phyloP scores from a whole-genome alignment of 2,329 filamentous ascomycete genomes.

The Madurella mycetomatis region DNA sequence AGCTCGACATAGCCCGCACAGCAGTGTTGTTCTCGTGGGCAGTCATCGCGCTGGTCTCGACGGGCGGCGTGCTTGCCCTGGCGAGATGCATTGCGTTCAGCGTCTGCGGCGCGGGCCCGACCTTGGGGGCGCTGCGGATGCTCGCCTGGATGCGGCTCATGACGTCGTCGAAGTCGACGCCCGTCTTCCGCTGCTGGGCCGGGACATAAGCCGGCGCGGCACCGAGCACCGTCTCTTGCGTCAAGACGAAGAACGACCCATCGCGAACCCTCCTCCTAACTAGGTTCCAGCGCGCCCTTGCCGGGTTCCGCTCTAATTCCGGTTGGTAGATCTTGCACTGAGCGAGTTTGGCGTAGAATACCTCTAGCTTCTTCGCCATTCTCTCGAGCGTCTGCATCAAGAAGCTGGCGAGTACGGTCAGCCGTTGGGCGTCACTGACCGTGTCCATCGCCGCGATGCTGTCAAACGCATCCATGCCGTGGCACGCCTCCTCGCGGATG shows the following conservation, averaged over 20 bases:
- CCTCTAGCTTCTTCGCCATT: constrained; percentile 47
- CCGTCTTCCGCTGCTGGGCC: constrained; percentile 30
- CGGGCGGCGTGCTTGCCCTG: constrained; percentile 30
- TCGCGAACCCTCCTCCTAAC: constrained; percentile 45
- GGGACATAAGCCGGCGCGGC: constrained; percentile 25
- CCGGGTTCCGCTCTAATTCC: constrained; percentile 49
- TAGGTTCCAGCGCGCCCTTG: constrained; percentile 48
- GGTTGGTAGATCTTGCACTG: constrained; percentile 48
- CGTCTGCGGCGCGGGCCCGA: constrained; percentile 19
- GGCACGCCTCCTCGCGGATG: constrained; percentile 48
- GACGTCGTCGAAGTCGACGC: constrained; percentile 40
- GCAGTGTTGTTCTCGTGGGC: constrained; percentile 40
- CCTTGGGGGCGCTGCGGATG: constrained; percentile 13
- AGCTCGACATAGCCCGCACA: constrained; percentile 41
- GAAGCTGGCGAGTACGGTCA: constrained; percentile 41
- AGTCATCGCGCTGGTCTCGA: constrained; percentile 37
- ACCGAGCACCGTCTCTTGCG: constrained; percentile 34
- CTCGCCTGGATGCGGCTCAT: constrained; percentile 23
- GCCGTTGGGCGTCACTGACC: constrained; percentile 34
- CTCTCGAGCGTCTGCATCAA: constrained; percentile 49
- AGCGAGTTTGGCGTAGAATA: constrained; percentile 49
- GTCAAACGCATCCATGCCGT: constrained; percentile 53
- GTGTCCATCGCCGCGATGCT: constrained; percentile 40
- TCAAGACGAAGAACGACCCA: constrained; percentile 48
- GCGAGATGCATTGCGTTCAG: constrained; percentile 41